Percentiles rank a stretch among this genome's conserved stretches.
phyloP scores from a whole-genome alignment of 1,139 yeast genomes.

The Protomyces lactucae-debilis region DNA sequence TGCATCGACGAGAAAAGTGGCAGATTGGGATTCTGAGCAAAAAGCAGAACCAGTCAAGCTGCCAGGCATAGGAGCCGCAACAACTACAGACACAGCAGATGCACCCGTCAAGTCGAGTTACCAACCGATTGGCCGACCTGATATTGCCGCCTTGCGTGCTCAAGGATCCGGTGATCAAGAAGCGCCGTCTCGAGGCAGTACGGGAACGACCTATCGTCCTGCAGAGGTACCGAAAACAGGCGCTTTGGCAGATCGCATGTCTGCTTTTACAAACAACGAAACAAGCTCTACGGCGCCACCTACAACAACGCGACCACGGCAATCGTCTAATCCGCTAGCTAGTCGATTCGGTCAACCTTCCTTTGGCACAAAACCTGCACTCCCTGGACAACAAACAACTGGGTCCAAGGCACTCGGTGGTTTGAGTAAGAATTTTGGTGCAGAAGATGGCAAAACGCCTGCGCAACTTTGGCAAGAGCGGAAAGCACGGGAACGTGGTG shows the following conservation, averaged over 20 bases:
- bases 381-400: conserved; percentile 52
- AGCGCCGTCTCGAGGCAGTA: conserved; percentile 31
- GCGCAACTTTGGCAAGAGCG: conserved; percentile 91
- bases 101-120: conserved; percentile 45
- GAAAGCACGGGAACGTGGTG: conserved; percentile 29
- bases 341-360: conserved; percentile 29
- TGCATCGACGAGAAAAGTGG: background rate
- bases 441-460: conserved; percentile 80
- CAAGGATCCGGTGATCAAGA: conserved; percentile 37
- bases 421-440: conserved; percentile 61
- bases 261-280: conserved; percentile 27
- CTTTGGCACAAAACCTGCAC: conserved; percentile 38
- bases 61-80: conserved; percentile 52
- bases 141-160: conserved; percentile 47
- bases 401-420: conserved; percentile 62
- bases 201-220: conserved; percentile 32
- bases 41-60: background rate
- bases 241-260: conserved; percentile 36
- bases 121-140: conserved; percentile 57
- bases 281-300: conserved; percentile 28
- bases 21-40: conserved; percentile 21
- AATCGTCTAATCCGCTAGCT: conserved; percentile 25
- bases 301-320: conserved; percentile 14
- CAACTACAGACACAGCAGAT: conserved; percentile 38
- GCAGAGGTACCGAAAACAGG: conserved; percentile 25